Percentiles rank a stretch among this genome's conserved stretches.
These are phyloP conservation scores for Amauroascus verrucosus DNA, from an alignment of 2,329 filamentous ascomycete genomes.

Conservation along the genomic window DNA sequence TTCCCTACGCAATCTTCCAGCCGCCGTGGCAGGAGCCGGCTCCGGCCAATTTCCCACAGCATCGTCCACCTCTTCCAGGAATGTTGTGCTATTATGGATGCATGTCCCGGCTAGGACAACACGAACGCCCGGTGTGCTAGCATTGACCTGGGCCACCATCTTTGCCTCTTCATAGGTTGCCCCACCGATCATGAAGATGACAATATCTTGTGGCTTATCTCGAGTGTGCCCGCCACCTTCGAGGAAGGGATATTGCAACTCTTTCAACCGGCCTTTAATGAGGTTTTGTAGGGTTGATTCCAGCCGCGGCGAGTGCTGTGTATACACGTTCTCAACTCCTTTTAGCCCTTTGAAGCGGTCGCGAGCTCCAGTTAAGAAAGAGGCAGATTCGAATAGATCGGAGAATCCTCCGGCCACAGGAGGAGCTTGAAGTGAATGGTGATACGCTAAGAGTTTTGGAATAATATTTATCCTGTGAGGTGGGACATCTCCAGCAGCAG, in stretches of 20 bases:
- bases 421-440: conserved; percentile 71
- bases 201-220: conserved; percentile 93
- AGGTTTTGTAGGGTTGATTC: conserved; percentile 83
- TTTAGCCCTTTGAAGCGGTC: conserved; percentile 89
- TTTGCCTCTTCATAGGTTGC: conserved; percentile 96
- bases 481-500: conserved; percentile 71
- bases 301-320: conserved; percentile 82
- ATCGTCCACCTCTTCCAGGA: conserved; percentile 85
- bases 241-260: conserved; percentile 85
- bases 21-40: conserved; percentile 47
- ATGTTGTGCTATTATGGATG: conserved; percentile 77
- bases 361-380: conserved; percentile 80
- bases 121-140: conserved; percentile 74
- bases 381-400: conserved; percentile 82
- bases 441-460: conserved; percentile 71
- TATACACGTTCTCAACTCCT: conserved; percentile 97
- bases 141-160: conserved; percentile 89
- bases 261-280: conserved; percentile 79
- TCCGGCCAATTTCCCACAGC: conserved; percentile 81
- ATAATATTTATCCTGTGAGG: conserved; percentile 68
- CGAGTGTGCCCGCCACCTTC: conserved; percentile 76
- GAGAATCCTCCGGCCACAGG: conserved; percentile 69
- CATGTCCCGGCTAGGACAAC: conserved; percentile 82
- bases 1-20: conserved; percentile 52
- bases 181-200: conserved; percentile 89